Evolutionary conservation across 1,284 basidiomycete species (phyloP).

Genomic region (Rhodotorula sp.): DNA sequence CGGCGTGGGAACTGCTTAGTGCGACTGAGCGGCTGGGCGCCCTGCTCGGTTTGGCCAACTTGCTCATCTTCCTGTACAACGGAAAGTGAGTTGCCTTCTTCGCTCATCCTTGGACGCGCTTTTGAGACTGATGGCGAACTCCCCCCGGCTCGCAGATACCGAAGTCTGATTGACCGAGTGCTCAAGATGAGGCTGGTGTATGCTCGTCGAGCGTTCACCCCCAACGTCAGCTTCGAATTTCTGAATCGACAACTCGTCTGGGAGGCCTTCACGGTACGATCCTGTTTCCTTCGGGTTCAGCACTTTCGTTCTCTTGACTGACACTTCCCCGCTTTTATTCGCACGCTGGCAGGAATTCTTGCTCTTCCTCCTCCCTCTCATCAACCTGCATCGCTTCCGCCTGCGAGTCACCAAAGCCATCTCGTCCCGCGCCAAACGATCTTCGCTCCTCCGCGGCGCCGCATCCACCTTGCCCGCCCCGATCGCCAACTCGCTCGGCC

Average conservation of each 20-base stretch:
- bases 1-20: constrained; percentile 71
- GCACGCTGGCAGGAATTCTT: constrained; percentile 75
- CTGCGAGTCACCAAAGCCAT: constrained; percentile 57
- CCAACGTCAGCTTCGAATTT: constrained; percentile 95
- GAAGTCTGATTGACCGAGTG: constrained; percentile 78
- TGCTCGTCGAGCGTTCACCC: constrained; percentile 65
- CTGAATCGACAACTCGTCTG: constrained; percentile 99
- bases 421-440: constrained; percentile 35
- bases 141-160: constrained; percentile 61
- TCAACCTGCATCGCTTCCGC: constrained; percentile 64
- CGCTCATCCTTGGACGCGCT: no score
- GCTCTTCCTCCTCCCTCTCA: constrained; percentile 83
- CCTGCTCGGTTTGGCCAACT: constrained; percentile 67
- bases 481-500: constrained; percentile 43
- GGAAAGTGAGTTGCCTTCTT: constrained; percentile 62
- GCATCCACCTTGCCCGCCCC: constrained; percentile 44
- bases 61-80: constrained; percentile 79
- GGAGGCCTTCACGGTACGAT: constrained; percentile 79
- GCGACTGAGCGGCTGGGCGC: constrained; percentile 65
- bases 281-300: background rate
- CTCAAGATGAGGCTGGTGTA: constrained; percentile 78
- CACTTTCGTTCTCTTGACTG: background rate
- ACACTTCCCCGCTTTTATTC: background rate
- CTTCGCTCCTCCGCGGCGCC: constrained; percentile 19
- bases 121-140: background rate